Evolutionary conservation across 352 stramenopile species (phyloP).

Genomic region (Plasmopara muralis): DNA sequence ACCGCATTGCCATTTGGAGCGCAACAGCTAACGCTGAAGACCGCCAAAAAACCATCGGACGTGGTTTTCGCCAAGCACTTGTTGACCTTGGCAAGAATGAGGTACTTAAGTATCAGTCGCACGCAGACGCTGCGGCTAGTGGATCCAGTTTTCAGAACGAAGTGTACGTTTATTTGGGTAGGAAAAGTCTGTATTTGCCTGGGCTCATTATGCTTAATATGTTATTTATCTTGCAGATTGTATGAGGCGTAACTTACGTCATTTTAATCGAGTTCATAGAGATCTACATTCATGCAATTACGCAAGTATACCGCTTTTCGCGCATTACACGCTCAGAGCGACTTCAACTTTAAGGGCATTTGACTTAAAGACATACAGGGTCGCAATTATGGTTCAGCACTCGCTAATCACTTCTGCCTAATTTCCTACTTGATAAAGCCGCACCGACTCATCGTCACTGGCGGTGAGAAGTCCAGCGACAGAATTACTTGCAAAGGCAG

Average conservation of each 20-base stretch:
- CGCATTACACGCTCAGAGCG: constrained; percentile 8
- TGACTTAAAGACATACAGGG: background rate
- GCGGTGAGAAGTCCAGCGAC: constrained; percentile 63
- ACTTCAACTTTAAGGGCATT: background rate
- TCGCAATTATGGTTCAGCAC: background rate
- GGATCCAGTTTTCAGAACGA: constrained; percentile 89
- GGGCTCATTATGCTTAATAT: background rate
- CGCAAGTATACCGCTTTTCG: constrained; percentile 20
- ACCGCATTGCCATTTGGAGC: constrained; percentile 95
- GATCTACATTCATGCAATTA: constrained; percentile 31
- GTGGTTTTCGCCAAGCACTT: constrained; percentile 72
- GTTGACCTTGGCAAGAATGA: constrained; percentile 85
- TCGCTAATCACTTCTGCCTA: constrained; percentile 14
- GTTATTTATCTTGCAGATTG: constrained; percentile 42
- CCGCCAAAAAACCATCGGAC: constrained; percentile 72
- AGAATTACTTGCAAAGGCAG: constrained; percentile 30
- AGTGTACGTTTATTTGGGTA: constrained; percentile 54
- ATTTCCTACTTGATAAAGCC: constrained; percentile 61
- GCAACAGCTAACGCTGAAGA: constrained; percentile 68
- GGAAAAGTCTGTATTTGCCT: background rate
- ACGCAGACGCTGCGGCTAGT: constrained; percentile 78
- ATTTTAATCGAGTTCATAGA: constrained; percentile 60
- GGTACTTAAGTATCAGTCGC: constrained; percentile 85
- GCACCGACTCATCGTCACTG: constrained; percentile 78
- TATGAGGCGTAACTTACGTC: constrained; percentile 74